Evolutionary conservation across 2,329 filamentous ascomycete species (phyloP).

Genomic region (Diaporthe amygdali): DNA sequence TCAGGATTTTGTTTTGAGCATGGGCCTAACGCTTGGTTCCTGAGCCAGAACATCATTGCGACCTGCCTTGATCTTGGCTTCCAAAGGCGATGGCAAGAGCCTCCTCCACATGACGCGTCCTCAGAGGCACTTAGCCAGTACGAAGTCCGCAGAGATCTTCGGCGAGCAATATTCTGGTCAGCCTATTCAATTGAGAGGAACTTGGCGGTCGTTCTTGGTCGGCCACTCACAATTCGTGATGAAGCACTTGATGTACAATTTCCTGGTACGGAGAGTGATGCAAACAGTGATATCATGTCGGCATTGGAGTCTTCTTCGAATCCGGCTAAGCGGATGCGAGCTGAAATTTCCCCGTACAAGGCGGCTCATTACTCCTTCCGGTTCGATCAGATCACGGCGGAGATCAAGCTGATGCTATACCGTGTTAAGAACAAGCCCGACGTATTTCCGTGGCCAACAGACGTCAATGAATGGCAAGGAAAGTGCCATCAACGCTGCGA

Average conservation of each 20-base stretch:
- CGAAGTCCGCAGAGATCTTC: constrained; percentile 26
- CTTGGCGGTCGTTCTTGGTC: constrained; percentile 31
- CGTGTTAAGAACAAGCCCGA: constrained; percentile 30
- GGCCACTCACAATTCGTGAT: constrained; percentile 34
- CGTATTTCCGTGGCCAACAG: constrained; percentile 32
- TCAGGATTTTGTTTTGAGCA: constrained; percentile 29
- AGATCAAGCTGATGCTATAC: constrained; percentile 27
- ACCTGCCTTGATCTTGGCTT: constrained; percentile 34
- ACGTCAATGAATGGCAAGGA: constrained; percentile 29
- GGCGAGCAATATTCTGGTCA: constrained; percentile 35
- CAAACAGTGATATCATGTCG: neutral
- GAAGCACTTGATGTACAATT: constrained; percentile 17
- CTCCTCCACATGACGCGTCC: neutral
- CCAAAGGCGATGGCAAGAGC: constrained; percentile 30
- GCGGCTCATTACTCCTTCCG: constrained; percentile 26
- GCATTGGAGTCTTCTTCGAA: neutral
- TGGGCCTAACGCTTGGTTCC: constrained; percentile 33
- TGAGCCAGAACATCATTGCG: constrained; percentile 34
- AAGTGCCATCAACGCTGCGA: constrained; percentile 28
- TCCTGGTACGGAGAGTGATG: neutral
- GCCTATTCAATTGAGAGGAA: constrained; percentile 34
- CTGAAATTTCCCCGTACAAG: constrained; percentile 25
- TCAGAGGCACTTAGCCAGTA: neutral
- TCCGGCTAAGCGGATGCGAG: constrained; percentile 30
- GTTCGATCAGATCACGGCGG: constrained; percentile 26